A percentile compares a stretch with the other conserved stretches of the same genome.
These are phyloP conservation scores for Aquanectria penicillioides DNA, from an alignment of 2,329 filamentous ascomycete species.

Conservation along the genomic window DNA sequence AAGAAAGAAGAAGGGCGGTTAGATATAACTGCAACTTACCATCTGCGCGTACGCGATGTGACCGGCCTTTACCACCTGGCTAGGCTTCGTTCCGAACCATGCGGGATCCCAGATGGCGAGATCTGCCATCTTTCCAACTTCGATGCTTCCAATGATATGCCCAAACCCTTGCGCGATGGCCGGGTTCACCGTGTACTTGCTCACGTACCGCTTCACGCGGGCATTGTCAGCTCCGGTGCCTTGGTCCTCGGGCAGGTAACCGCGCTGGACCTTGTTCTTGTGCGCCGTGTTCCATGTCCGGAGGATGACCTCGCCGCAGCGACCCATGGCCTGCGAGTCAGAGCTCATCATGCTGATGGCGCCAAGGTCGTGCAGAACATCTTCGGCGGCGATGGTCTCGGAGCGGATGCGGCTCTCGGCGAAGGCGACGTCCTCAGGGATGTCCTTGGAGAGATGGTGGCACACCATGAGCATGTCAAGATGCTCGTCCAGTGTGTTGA, in stretches of 20 bases:
- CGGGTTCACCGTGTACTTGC: conserved; percentile 97
- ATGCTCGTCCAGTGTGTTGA: conserved; percentile 94
- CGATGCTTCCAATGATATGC: conserved; percentile 86
- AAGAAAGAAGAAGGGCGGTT: too few relatives aligned
- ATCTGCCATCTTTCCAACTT: conserved; percentile 91
- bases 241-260: conserved; percentile 78
- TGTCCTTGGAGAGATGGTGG: conserved; percentile 91
- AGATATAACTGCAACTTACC: too few relatives aligned
- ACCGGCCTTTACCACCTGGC: conserved; percentile 84
- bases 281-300: conserved; percentile 97
- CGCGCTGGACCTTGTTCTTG: conserved; percentile 93
- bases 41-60: conserved; percentile 86
- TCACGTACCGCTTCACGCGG: conserved; percentile 90
- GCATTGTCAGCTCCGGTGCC: conserved; percentile 87
- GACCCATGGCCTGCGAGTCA: conserved; percentile 96
- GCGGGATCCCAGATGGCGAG: conserved; percentile 86
- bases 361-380: conserved; percentile 92
- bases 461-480: conserved; percentile 99
- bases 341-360: conserved; percentile 98
- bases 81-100: conserved; percentile 89
- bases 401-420: conserved; percentile 93
- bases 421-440: conserved; percentile 95
- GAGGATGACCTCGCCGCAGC: conserved; percentile 91
- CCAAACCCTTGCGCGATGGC: conserved; percentile 90
- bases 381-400: conserved; percentile 96